Percentiles rank a stretch among this genome's conserved stretches.
Evolutionary conservation across 345 rosid genomes (phyloP).

Genomic region (Eucalyptus decipiens): DNA sequence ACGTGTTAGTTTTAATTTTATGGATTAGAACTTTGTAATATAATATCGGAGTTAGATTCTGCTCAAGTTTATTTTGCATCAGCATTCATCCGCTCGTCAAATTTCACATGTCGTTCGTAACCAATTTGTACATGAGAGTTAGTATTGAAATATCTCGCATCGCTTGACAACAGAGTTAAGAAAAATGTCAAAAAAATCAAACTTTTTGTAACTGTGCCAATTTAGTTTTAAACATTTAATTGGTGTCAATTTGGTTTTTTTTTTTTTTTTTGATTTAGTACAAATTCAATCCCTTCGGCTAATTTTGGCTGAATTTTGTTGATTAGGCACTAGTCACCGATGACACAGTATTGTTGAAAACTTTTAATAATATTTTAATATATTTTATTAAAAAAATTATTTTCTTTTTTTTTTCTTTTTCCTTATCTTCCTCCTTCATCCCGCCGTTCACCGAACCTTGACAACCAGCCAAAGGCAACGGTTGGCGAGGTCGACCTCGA

Average conservation of each 20-base stretch:
- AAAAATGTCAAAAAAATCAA: too few relatives aligned
- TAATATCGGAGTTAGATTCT: neutral
- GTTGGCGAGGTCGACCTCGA: rapidly evolving
- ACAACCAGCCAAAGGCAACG: rapidly evolving
- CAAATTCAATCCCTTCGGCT: rapidly evolving
- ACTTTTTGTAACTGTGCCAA: rapidly evolving
- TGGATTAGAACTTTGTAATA: neutral
- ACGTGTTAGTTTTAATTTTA: neutral
- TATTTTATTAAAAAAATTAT: too few relatives aligned
- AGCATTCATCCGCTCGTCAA: neutral
- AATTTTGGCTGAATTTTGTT: too few relatives aligned
- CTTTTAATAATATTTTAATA: too few relatives aligned
- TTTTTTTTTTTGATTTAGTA: too few relatives aligned
- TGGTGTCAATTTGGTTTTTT: too few relatives aligned
- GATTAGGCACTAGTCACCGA: rapidly evolving
- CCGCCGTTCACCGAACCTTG: rapidly evolving
- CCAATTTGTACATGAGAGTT: neutral
- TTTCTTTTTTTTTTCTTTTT: rapidly evolving
- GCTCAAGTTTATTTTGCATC: neutral
- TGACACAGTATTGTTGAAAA: rapidly evolving
- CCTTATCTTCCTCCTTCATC: too few relatives aligned
- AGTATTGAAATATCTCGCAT: rapidly evolving
- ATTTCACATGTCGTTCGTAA: rapidly evolving
- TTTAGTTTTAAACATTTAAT: too few relatives aligned
- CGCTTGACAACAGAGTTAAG: neutral